Base-by-base conservation (phyloP, 2,329 filamentous ascomycete species). In the Aspergillus puulaauensis region DNA sequence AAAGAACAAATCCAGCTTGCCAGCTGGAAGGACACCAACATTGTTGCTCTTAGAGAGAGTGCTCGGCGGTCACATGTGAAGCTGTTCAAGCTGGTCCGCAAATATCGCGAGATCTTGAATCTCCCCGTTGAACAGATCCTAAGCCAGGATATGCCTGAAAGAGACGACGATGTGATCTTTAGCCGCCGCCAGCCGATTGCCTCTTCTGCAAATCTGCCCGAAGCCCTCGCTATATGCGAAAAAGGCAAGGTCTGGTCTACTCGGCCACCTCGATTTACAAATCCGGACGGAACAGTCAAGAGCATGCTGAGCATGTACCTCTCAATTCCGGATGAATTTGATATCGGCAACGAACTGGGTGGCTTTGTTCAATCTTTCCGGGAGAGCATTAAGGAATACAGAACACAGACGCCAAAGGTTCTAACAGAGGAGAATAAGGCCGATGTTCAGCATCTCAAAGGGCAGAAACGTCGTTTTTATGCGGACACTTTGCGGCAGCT, bases 1-100 rank as follows among this genome's bases (percentile, higher is more conserved):
- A 93, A 90, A 71, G 90, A 98, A 65, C 87, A 97, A n/a, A 83
- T 99, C 15, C 86, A 96, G 52, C 80, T 99, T 66, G 92, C 93
- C 7, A 97, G 92, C 73, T 99, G 96, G 96, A 97, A 96, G 73
- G 95, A 99, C 66, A 96, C 91, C 21, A 99, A 98, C 68, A 96
- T 99, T 61, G 88, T 89, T 48, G 90, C 91, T 1, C 79, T 99
- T 15, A 86, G 88, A 64, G 92, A 97, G 69, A 98, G 93, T 73
- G 92, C 95, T 1, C 88, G 89, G 66, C 89, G 88, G 59, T 97
- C 93, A 19, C 95, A 99, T 70, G 86, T 89, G 67, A 97, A 96
- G 74, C 83, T 99, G 2, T 96, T 96, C 78, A 90, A 90, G 66
- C 81, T 96, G 37, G 90, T 99, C 45, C 85, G 91, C 55, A 98